Base-by-base conservation (phyloP, 805 yeast species). In the Hanseniaspora mollemarum region DNA sequence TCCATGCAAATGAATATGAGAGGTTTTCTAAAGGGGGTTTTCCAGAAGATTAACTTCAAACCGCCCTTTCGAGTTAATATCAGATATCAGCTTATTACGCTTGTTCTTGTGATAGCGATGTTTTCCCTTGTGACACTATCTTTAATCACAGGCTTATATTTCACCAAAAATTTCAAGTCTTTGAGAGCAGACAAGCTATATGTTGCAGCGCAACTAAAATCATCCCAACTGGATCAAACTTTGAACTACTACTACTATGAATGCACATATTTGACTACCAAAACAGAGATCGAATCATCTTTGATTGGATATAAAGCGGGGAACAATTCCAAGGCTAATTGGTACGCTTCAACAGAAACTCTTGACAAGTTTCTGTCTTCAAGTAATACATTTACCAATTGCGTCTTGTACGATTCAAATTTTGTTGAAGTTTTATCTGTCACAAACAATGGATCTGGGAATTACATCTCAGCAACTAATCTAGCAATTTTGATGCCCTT, bases 151-250 rank as follows among this genome's bases (percentile, higher is more conserved):
- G 92, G 84, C 45, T 75, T 82, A 3, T 84, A 84, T 63, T 85
- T 83, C 62, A 76, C 85, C 3, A 63, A 69, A 19, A 81, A 77
- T 55, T 76, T 81, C 53, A 73, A 78, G 28, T 65, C 73, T 43
- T 64, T 83, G 40, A 71, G 94, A 58, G 77, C 80, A 1, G 87
- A 84, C 54, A 74, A 87, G 52, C 67, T 87, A 24, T 76, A 76
- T 58, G 85, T 85, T 40, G 83, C 87, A 19, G 83, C 95, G 1
- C 83, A 83, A 62, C 68, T 87, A 51, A 87, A 86, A 63, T 78
- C 90, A 0, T 75, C 88, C 0, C 95, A 87, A 63, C 69, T 87
- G 19, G 74, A 73, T 50, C 95, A 86, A 64, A 74, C 77, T 37
- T 67, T 84, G 53, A 75, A 75, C 53, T 74, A 71, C 54, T 68